Base-by-base conservation (phyloP, 1,284 basidiomycete species). In the Ceratobasidium sp. region DNA sequence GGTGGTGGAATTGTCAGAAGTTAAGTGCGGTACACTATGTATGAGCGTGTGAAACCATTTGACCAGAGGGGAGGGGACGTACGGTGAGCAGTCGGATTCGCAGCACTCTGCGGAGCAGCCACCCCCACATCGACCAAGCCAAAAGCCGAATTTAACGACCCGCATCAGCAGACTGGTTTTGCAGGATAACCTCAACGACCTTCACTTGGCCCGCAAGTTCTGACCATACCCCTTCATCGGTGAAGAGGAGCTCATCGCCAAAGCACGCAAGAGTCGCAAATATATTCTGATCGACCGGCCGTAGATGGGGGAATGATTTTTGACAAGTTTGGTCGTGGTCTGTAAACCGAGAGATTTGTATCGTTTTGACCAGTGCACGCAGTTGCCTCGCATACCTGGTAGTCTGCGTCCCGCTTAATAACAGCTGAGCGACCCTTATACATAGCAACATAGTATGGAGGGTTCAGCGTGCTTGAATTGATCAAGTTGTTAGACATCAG, bases 391-490 rank as follows among this genome's bases (percentile, higher is more conserved):
- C 51, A 11, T 53, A 53, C 51, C 8, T 53, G 13, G 27, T 53
- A 53, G 24, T 29, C 27, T 5, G 22, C 8, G 22, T 53, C 51
- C 7, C 51, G 51, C 16, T 53, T 53, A 19, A 53, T 16, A 3
- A 8, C 51, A 9, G 27, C 24, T 16, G 27, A 29, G 51, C 51
- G 2, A 53, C n/a, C n/a, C n/a, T n/a, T n/a, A n/a, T n/a, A n/a
- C n/a, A n/a, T n/a, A n/a, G n/a, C n/a, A n/a, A n/a, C 24, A 53
- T 53, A 53, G 24, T 53, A 53, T 27, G 51, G 51, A 53, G 27
- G 51, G 27, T n/a, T 19, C 7, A 27, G 4, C 3, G 51, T 9
- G 2, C 19, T 19, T 49, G 8, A 19, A 19, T 16, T 27, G 27
- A 19, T 53, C 11, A 9, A 24, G 24, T 27, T 53, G 8, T 53